These are phyloP conservation scores for Mortierella alpina DNA, from an alignment of 192 early-diverging fungal genomes.

Conservation along the genomic window DNA sequence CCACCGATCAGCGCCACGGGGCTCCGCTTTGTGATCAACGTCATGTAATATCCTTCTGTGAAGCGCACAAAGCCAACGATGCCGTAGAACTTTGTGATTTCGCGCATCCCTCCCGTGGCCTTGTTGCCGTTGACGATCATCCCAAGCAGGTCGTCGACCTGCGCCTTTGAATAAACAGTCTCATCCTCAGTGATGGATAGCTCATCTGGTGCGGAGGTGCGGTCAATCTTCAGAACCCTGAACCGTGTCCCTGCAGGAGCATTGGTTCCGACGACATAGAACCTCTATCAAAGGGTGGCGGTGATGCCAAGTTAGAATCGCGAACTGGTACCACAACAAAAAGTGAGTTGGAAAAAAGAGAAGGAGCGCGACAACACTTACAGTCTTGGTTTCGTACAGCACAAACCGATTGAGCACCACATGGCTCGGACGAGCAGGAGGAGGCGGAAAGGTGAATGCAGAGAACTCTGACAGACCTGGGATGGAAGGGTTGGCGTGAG, in stretches of 20 bases:
- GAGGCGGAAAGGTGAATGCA: slow-evolving; percentile 31
- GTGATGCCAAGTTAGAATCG: no score
- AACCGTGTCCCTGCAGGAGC: slow-evolving; percentile 75
- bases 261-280: slow-evolving; percentile 88
- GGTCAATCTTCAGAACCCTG: slow-evolving; percentile 90
- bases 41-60: slow-evolving; percentile 93
- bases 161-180: slow-evolving; percentile 75
- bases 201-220: slow-evolving; percentile 71
- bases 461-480: slow-evolving; percentile 22
- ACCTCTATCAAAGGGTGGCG: slow-evolving; percentile 61
- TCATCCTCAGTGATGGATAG: slow-evolving; percentile 85
- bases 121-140: slow-evolving; percentile 86
- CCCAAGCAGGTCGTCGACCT: slow-evolving; percentile 77
- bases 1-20: slow-evolving; percentile 94
- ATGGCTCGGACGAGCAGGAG: slow-evolving; percentile 43
- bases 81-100: slow-evolving; percentile 76
- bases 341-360: not conserved
- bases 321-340: not conserved
- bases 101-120: slow-evolving; percentile 76
- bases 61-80: slow-evolving; percentile 92
- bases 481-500: not conserved
- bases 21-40: slow-evolving; percentile 82
- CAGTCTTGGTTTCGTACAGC: slow-evolving; percentile 90
- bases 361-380: slow-evolving; percentile 33
- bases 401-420: slow-evolving; percentile 77